Conservation (phyloP, 768 basidiomycete genomes). For the Boletus subcaerulescens region DNA sequence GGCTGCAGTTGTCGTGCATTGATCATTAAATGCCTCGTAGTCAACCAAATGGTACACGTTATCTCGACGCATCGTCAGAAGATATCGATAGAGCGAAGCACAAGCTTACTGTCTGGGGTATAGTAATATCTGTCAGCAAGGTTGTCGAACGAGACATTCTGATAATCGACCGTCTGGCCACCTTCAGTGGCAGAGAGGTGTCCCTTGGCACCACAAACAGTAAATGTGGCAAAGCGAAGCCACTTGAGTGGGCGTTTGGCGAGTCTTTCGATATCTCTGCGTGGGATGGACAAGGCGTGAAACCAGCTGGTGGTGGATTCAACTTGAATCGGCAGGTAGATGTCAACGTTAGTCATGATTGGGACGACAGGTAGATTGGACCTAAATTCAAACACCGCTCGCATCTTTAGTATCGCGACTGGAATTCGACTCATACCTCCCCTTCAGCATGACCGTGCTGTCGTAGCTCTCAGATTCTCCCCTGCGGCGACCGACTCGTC, state of each 20-base stretch:
- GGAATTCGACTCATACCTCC: background rate
- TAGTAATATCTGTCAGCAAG: background rate
- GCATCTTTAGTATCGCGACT: background rate
- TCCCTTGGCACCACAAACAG: too few relatives aligned
- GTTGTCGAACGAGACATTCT: background rate
- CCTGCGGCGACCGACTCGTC: background rate
- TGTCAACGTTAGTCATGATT: too few relatives aligned
- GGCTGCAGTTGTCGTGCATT: too few relatives aligned
- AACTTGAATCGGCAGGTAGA: background rate
- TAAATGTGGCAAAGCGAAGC: background rate
- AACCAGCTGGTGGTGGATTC: background rate
- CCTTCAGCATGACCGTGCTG: background rate
- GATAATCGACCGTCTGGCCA: background rate
- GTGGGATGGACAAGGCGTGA: background rate
- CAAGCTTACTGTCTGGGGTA: background rate
- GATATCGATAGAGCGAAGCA: too few relatives aligned
- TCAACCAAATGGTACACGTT: background rate
- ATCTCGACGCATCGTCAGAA: too few relatives aligned
- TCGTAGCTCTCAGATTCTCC: background rate
- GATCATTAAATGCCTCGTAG: too few relatives aligned
- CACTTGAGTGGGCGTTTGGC: background rate
- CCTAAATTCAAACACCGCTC: conserved; percentile 21
- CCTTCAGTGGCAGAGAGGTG: too few relatives aligned
- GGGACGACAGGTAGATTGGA: too few relatives aligned
- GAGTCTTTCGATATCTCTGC: background rate